Base-by-base conservation (phyloP, 257 asterid species). In the Capsicum chinense region DNA sequence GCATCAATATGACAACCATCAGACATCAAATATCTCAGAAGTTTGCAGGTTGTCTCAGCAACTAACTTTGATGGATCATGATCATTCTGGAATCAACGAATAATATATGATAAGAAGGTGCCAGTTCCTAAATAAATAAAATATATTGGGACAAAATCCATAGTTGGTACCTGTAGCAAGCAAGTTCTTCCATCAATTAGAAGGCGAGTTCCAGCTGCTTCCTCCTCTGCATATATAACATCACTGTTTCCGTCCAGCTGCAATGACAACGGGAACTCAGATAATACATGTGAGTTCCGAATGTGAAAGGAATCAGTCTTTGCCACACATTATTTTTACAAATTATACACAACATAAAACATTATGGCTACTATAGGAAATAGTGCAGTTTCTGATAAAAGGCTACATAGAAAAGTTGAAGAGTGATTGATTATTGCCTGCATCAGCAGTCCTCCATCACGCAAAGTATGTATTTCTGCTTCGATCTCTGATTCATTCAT, bases 131-230 rank as follows among this genome's bases (percentile, higher is more conserved):
- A 48, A 47, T 7, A 39, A 78, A 33, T 42, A 83, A 71, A 60
- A 83, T 37, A 33, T 39, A 87, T 70, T n/a, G 54, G 64, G 47
- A 87, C 42, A 58, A 80, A 52, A 56, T 39, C 14, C 70, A 60
- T 56, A 63, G 33, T 35, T 71, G 79, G 71, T 82, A 97, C 99
- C 98, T 97, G 99, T 90, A 97, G 99, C 91, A 97, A 93, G 87
- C 99, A 97, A 81, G 99, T 97, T 81, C 99, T 91, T 84, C 99
- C 99, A 88, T 97, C 99, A 80, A 97, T 97, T 85, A 97, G 98
- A 83, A 97, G 98, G 67, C 99, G 99, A 79, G 99, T 95, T 82
- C 99, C 99, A 56, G 99, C 99, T 19, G 99, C 99, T 88, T 97
- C 99, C 89, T 97, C 99, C 91, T 97, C 99, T 44, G 99, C 98